Evolutionary conservation across 2,329 filamentous ascomycete genomes (phyloP), one percentile per base, ranked within the genome.

Genomic region (Chrysoporthe deuterocubensis): DNA sequence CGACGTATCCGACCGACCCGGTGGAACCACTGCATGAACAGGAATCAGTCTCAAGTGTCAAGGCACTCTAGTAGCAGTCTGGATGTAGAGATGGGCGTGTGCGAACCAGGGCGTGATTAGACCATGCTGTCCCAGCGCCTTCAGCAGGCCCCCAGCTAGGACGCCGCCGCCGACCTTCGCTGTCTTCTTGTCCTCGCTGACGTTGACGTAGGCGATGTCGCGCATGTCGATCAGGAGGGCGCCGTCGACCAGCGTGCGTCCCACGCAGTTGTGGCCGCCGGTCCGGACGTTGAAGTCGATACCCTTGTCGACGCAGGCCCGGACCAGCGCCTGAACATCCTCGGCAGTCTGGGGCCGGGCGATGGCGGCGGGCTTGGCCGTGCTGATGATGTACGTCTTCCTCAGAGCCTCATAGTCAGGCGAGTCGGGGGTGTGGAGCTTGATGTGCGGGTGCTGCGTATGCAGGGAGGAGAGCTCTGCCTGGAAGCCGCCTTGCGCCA

Each of bases 1-100:
- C 76, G 1, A 76, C 72, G 50, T 76, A 79, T 8, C 78, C 79
- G 2, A 80, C 75, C 21, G 61, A 46, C n/a, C 56, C 56, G 9
- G 9, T 52, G 5, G 61, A 52, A 4, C 54, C 63, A 50, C 54
- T 65, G 21, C 16, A 9, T 13, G 7, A 69, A 69, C 67, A 13
- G 67, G 37, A 21, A 72, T 34, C 54, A 57, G 54, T 32, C n/a
- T 54, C 21, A 54, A 13, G 13, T 7, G 21, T 21, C 50, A 26
- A 26, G 21, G 40, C 57, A 26, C 7, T 60, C 57, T 60, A 11
- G n/a, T 34, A 9, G 37, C 9, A 0, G 21, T 9, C 34, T 60
- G 1, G 40, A 21, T 18, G 37, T n/a, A 46, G 43, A 50, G 26
- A 43, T 32, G 26, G 26, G 26, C 26, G 26, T 26, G 26, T 26